These are phyloP conservation scores for Themeda triandra DNA, from an alignment of 176 grass and related monocot genomes.

Conservation along the genomic window DNA sequence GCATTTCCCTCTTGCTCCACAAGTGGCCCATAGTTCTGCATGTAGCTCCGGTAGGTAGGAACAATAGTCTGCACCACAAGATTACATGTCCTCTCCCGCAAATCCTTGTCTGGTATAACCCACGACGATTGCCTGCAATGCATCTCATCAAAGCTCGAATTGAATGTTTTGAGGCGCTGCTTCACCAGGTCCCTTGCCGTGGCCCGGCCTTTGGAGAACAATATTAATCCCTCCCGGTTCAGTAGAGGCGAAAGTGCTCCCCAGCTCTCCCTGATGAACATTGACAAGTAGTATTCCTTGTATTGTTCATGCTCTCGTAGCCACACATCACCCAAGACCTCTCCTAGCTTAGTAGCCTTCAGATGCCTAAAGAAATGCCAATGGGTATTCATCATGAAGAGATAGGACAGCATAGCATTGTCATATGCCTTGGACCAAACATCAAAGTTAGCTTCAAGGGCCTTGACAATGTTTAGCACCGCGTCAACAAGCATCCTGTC, in stretches of 20 bases:
- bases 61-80: conserved; percentile 76
- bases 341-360: conserved; percentile 65
- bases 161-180: conserved; percentile 85
- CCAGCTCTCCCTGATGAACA: conserved; percentile 86
- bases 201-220: conserved; percentile 88
- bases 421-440: conserved; percentile 68
- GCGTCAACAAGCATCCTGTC: conserved; percentile 49
- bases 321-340: conserved; percentile 68
- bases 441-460: conserved; percentile 76
- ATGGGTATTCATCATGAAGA: conserved; percentile 88
- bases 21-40: conserved; percentile 95
- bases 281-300: conserved; percentile 61
- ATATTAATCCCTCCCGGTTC: conserved; percentile 76
- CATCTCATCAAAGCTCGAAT: conserved; percentile 82
- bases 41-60: conserved; percentile 86
- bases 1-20: conserved; percentile 77
- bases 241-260: conserved; percentile 59
- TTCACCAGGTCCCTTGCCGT: conserved; percentile 86
- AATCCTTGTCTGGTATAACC: conserved; percentile 84
- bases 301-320: conserved; percentile 75
- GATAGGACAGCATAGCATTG: conserved; percentile 36
- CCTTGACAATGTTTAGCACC: conserved; percentile 64
- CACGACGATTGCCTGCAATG: conserved; percentile 68
- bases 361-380: conserved; percentile 82
- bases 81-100: conserved; percentile 62